Evolutionary conservation across 805 yeast species (phyloP).

Genomic region (Starmerella bombi): DNA sequence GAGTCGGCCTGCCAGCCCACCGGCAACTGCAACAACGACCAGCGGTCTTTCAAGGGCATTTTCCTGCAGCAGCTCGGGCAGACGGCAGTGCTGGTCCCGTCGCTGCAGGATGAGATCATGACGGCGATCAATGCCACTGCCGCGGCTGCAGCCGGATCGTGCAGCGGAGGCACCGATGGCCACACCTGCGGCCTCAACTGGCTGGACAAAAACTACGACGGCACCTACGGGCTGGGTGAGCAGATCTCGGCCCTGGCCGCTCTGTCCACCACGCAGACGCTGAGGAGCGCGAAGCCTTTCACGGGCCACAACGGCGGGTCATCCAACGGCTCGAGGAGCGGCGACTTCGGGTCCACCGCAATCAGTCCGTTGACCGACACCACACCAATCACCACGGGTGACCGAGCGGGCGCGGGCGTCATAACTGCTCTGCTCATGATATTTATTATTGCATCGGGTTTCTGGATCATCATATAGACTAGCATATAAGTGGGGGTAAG

Average conservation of each 20-base stretch:
- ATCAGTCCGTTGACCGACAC: slow-evolving; percentile 19
- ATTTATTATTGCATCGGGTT: slow-evolving; percentile 46
- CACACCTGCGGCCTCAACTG: slow-evolving; percentile 74
- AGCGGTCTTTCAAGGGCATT: slow-evolving; percentile 61
- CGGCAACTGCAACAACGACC: slow-evolving; percentile 52
- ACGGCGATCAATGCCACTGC: slow-evolving; percentile 41
- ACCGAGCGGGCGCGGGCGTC: slow-evolving; percentile 81
- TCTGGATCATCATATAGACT: slow-evolving; percentile 49
- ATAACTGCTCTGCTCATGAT: slow-evolving; percentile 64
- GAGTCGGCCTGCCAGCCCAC: slow-evolving; percentile 58
- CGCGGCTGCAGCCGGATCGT: slow-evolving; percentile 59
- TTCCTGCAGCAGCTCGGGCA: slow-evolving; percentile 52
- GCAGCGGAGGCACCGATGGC: slow-evolving; percentile 70
- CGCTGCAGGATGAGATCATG: slow-evolving; percentile 36
- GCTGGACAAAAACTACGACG: slow-evolving; percentile 50
- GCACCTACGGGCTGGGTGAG: slow-evolving; percentile 65
- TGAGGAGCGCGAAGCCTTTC: slow-evolving; percentile 40
- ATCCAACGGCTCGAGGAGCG: slow-evolving; percentile 52
- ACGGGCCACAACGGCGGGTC: slow-evolving; percentile 56
- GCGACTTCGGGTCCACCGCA: slow-evolving; percentile 37
- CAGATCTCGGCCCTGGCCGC: slow-evolving; percentile 68
- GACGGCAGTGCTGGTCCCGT: slow-evolving; percentile 49
- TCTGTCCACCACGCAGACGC: slow-evolving; percentile 35
- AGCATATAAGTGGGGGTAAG: too few species aligned
- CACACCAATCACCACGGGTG: slow-evolving; percentile 40